phyloP scores from a whole-genome alignment of 176 grass and related monocot genomes.

The Coix lacrymajobi region DNA sequence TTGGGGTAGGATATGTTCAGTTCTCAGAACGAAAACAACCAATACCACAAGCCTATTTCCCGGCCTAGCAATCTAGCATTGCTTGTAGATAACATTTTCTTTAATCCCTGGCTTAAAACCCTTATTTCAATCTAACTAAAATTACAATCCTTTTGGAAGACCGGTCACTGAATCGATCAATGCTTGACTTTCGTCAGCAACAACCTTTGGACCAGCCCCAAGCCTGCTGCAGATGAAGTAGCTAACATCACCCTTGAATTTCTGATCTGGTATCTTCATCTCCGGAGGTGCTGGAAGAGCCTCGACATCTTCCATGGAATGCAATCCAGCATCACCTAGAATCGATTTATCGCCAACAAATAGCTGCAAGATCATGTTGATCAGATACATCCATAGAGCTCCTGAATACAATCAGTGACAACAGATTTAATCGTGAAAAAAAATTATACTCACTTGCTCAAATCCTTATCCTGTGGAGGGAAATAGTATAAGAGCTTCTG shows the following conservation, averaged over 20 bases:
- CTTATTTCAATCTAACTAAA: not conserved
- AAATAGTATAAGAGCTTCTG: slow-evolving; percentile 70
- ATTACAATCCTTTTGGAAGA: slow-evolving; percentile 38
- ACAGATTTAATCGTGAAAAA: not conserved
- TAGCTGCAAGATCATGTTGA: slow-evolving; percentile 44
- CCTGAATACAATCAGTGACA: not conserved
- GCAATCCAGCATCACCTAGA: slow-evolving; percentile 53
- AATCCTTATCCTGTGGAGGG: slow-evolving; percentile 67
- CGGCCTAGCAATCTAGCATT: not conserved
- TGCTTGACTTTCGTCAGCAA: slow-evolving; percentile 14
- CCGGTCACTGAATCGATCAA: slow-evolving; percentile 42
- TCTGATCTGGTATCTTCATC: slow-evolving; percentile 44
- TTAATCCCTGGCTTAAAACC: not conserved
- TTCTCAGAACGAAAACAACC: not conserved
- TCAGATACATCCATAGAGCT: slow-evolving; percentile 15
- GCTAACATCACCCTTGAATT: slow-evolving; percentile 37
- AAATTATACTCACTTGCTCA: slow-evolving; percentile 42
- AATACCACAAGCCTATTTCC: not conserved
- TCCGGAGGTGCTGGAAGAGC: slow-evolving; percentile 56
- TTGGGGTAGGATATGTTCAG: not conserved
- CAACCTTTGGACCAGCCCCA: slow-evolving; percentile 34
- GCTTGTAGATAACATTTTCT: not conserved
- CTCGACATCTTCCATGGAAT: slow-evolving; percentile 61
- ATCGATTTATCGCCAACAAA: slow-evolving; percentile 90
- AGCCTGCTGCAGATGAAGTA: slow-evolving; percentile 53